Percentiles rank a stretch among this genome's conserved stretches.
Evolutionary conservation across 2,329 filamentous ascomycete species (phyloP).

Genomic region (Moelleriella libera): DNA sequence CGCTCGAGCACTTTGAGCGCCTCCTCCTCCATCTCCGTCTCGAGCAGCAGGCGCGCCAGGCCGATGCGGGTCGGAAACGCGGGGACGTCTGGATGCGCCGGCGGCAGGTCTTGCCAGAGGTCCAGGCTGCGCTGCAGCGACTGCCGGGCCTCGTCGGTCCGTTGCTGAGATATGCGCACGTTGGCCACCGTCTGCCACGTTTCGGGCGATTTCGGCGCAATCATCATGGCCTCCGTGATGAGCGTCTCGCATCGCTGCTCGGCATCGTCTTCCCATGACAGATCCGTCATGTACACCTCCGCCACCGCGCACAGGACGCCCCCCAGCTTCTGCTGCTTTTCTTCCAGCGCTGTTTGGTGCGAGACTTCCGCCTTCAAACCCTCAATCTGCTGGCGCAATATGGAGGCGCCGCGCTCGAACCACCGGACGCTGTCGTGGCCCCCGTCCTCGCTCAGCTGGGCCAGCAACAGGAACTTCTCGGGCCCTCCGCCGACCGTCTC

Average conservation of each 20-base stretch:
- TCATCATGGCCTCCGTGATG: conserved; percentile 78
- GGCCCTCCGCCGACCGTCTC: conserved; percentile 67
- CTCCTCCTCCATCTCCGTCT: conserved; percentile 73
- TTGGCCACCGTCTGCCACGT: conserved; percentile 93
- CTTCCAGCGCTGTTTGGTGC: conserved; percentile 35
- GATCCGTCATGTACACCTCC: conserved; percentile 98
- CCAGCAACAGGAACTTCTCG: conserved; percentile 90
- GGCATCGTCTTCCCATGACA: conserved; percentile 84
- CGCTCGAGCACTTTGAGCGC: conserved; percentile 76
- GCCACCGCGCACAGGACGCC: conserved; percentile 88
- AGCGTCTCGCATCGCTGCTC: conserved; percentile 78
- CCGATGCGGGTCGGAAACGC: conserved; percentile 79
- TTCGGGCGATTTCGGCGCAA: conserved; percentile 70
- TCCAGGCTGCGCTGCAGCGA: conserved; percentile 69
- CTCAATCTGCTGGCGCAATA: conserved; percentile 59
- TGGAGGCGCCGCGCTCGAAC: conserved; percentile 57
- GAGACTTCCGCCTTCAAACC: conserved; percentile 25
- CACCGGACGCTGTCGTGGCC: conserved; percentile 51
- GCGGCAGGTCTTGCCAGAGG: conserved; percentile 68
- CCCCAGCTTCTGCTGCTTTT: conserved; percentile 68
- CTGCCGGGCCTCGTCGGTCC: conserved; percentile 63
- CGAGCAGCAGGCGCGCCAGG: conserved; percentile 74
- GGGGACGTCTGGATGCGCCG: conserved; percentile 58
- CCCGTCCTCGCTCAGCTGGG: conserved; percentile 68
- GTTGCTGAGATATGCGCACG: conserved; percentile 77